Conservation (phyloP, 805 yeast genomes). For the Millerago galiae region DNA sequence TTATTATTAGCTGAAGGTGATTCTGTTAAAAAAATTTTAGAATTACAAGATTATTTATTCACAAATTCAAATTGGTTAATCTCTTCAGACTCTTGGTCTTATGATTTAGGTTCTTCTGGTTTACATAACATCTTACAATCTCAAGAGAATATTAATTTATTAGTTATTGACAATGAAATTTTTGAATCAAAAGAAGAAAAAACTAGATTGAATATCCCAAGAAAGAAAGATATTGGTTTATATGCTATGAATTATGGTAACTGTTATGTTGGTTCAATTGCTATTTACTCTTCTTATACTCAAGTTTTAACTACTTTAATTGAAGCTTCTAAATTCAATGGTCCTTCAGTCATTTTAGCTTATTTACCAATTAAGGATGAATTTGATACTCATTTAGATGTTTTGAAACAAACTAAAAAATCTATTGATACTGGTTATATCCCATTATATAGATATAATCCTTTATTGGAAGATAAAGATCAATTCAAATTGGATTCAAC, state of each 20-base stretch:
- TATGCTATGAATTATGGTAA: constrained; percentile 92
- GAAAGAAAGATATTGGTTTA: constrained; percentile 88
- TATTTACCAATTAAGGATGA: constrained; percentile 73
- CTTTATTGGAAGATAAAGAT: constrained; percentile 45
- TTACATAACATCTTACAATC: constrained; percentile 78
- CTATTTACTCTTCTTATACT: constrained; percentile 88
- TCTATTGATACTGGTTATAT: constrained; percentile 95
- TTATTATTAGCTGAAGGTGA: constrained; percentile 31
- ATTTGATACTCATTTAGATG: constrained; percentile 59
- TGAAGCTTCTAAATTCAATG: constrained; percentile 84
- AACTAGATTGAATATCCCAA: constrained; percentile 32
- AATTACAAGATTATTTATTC: constrained; percentile 38
- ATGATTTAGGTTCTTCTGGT: constrained; percentile 87
- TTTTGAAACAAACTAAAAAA: constrained; percentile 77
- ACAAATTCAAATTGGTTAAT: constrained; percentile 68
- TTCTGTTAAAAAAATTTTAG: constrained; percentile 40
- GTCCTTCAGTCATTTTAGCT: constrained; percentile 89
- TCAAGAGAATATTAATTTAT: constrained; percentile 71
- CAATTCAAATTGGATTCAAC: constrained; percentile 80
- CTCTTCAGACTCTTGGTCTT: constrained; percentile 95
- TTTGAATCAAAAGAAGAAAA: constrained; percentile 30
- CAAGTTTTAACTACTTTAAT: constrained; percentile 83
- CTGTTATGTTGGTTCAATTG: constrained; percentile 89
- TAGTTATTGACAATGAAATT: constrained; percentile 84
- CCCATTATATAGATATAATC: constrained; percentile 89